Evolutionary conservation across 2,329 filamentous ascomycete species (phyloP), one percentile per base, ranked within the genome.

Genomic region (Venturia effusa): DNA sequence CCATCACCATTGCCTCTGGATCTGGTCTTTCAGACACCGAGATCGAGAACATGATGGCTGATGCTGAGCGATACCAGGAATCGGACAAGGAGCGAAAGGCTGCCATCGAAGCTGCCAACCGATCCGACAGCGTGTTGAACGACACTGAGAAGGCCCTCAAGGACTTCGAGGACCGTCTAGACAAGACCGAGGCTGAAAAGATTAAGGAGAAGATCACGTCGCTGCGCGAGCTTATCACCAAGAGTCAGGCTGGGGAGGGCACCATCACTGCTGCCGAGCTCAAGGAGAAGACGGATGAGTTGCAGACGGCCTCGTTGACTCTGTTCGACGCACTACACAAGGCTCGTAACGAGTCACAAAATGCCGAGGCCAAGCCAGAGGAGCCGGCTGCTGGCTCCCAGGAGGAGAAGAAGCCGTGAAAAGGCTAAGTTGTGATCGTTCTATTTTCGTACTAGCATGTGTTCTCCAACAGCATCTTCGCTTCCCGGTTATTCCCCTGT

Each of bases 251-350:
- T 72, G 93, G 93, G 68, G 94, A 99, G 83, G 87, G 88, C 73
- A 85, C 82, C 67, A 86, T 89, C 73, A 95, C 91, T 66, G 89
- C 92, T 61, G 89, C 90, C 69, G 90, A 97, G 80, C 88, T 99
- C 79, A 97, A 97, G 89, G 86, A 90, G 82, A 97, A 97, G 90
- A 95, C 90, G 72, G 94, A 97, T 70, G 93, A 97, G 80, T 89
- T 99, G 75, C 94, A 97, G 83, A 90, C 89, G 77, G 90, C 93
- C 70, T 93, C 89, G 79, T 83, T 99, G 80, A 96, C 90, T 81
- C 87, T 97, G 74, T 97, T 99, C 78, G 94, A 97, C 83, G 97
- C 97, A 89, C 96, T 99, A 90, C 93, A 99, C 89, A 95, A 96
- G 84, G 91, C 93, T 70, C 88, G 90, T 71, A 77, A 80, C 70